Base-by-base conservation (phyloP, 768 basidiomycete genomes). In the Suillus occidentalis region DNA sequence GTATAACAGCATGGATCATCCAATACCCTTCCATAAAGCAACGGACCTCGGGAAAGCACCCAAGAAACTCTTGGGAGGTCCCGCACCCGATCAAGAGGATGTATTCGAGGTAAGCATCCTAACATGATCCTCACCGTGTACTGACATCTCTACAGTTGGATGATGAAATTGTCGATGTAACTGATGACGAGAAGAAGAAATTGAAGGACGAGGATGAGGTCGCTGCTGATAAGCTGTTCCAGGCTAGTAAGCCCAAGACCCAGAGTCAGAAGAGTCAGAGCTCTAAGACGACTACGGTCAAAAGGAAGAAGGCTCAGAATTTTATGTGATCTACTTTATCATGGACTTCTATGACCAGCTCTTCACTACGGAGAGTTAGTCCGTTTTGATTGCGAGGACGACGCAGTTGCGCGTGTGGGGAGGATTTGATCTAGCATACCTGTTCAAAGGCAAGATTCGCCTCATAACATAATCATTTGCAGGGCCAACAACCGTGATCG, bases 11-110 rank as follows among this genome's bases (percentile, higher is more conserved):
- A 76, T 78, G 18, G 94, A 95, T 49, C 97, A 99, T 74, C 97
- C 97, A 0, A 91, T 99, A 70, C 88, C 97, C 1, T 99, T 97
- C 85, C 88, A 98, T 77, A 96, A 95, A 71, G 93, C 90, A 4
- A 80, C 84, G 66, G 91, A 94, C 67, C 78, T 94, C 10, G 91
- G 92, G n/a, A 94, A 91, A 73, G 80, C 72, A 6, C 87, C 90
- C 1, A 96, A 94, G 84, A 96, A 91, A 71, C 81, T 96, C 45
- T 85, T 87, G 1, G 82, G 79, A 52, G 92, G 87, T 4, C 85
- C 91, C 6, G 86, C 86, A 12, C 95, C 97, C 0, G 97, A 98
- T 78, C 82, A 95, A 22, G 97, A 98, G 73, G 97, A 99, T 60
- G 95, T 89, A 0, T 91, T 89, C 67, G 94, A 92, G 68, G 90